phyloP scores from a whole-genome alignment of 2,329 filamentous ascomycete species.

The Penicillium sp. region DNA sequence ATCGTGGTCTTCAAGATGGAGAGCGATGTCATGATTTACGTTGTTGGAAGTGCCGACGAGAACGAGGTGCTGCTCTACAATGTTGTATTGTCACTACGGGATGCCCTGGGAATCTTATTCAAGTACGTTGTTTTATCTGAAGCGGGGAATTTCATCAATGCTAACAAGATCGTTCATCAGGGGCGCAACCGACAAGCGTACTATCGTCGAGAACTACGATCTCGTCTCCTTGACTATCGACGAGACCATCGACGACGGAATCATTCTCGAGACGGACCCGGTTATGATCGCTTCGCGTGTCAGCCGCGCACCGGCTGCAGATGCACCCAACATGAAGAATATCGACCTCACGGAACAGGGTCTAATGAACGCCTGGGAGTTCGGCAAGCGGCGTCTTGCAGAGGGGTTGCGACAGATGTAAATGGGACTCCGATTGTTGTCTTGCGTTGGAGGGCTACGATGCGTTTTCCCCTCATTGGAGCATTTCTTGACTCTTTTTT shows the following conservation, averaged over 20 bases:
- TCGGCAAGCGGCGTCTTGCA: constrained; percentile 86
- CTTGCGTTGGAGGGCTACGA: constrained; percentile 16
- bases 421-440: constrained; percentile 16
- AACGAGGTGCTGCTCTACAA: constrained; percentile 97
- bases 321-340: constrained; percentile 82
- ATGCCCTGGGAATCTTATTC: constrained; percentile 84
- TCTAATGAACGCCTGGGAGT: constrained; percentile 87
- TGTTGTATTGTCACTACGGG: constrained; percentile 84
- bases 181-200: constrained; percentile 95
- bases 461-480: constrained; percentile 17
- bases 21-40: constrained; percentile 93
- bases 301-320: constrained; percentile 84
- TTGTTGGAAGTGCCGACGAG: constrained; percentile 86
- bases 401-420: constrained; percentile 73
- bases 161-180: constrained; percentile 46
- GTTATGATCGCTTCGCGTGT: constrained; percentile 90
- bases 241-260: constrained; percentile 91
- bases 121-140: constrained; percentile 60
- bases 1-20: constrained; percentile 98
- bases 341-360: constrained; percentile 96
- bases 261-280: constrained; percentile 95
- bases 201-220: constrained; percentile 98
- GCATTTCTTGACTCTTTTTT: constrained; percentile 17
- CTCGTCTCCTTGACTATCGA: constrained; percentile 90
- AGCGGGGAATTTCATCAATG: neutral